These are phyloP conservation scores for Plasmodium fragile DNA, from an alignment of 169 alveolate species.

Conservation along the genomic window DNA sequence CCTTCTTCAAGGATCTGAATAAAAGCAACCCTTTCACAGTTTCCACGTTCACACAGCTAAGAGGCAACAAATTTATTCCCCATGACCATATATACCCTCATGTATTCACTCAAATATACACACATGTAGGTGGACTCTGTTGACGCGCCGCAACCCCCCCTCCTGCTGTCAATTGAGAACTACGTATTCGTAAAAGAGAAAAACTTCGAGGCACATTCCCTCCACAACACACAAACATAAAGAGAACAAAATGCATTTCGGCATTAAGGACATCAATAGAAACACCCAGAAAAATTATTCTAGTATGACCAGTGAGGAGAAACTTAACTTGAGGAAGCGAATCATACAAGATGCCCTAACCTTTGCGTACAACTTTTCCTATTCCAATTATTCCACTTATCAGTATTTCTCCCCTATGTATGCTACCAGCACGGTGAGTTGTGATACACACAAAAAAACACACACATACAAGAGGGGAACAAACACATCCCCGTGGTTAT, in stretches of 20 bases:
- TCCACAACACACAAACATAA: neutral
- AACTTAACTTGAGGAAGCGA: conserved; percentile 13
- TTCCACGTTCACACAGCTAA: neutral
- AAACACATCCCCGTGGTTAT: neutral
- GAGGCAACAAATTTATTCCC: neutral
- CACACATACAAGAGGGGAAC: neutral
- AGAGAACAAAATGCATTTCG: conserved; percentile 24
- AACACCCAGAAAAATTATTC: conserved; percentile 51
- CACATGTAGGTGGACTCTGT: neutral
- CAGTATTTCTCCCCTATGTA: conserved; percentile 42
- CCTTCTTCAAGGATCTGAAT: neutral
- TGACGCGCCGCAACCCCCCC: neutral
- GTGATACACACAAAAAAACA: conserved; percentile 10
- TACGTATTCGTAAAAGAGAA: neutral
- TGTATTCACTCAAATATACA: neutral
- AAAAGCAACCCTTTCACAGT: neutral
- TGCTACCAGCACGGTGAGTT: conserved; percentile 23
- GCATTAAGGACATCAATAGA: conserved; percentile 26
- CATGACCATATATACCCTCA: neutral
- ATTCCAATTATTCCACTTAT: conserved; percentile 45
- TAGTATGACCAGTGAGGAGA: conserved; percentile 65
- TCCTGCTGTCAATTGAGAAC: neutral
- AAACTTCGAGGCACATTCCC: neutral
- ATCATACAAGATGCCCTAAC: conserved; percentile 55
- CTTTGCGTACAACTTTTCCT: conserved; percentile 54